Percentiles rank a stretch among this genome's conserved stretches.
Evolutionary conservation across 345 rosid genomes (phyloP).

Genomic region (Geranium brycei): DNA sequence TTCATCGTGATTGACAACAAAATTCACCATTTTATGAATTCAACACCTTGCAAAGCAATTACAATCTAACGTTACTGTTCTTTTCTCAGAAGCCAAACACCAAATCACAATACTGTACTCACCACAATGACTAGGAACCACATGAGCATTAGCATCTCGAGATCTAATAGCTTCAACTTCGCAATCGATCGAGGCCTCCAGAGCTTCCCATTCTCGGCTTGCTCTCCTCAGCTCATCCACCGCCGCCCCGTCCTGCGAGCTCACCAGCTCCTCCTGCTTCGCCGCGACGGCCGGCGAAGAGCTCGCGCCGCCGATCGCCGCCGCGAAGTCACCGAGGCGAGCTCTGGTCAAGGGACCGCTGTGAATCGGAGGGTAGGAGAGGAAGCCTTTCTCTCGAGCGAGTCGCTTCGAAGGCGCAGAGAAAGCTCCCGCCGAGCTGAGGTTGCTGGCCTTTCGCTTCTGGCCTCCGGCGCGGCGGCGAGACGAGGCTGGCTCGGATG

Average conservation of each 20-base stretch:
- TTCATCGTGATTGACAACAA: too few species aligned
- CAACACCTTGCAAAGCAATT: neutral
- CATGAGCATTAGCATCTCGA: conserved; percentile 58
- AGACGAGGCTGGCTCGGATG: conserved; percentile 42
- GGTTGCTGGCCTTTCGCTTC: conserved; percentile 61
- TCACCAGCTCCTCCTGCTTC: conserved; percentile 19
- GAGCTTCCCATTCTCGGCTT: conserved; percentile 57
- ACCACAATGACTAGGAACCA: conserved; percentile 92
- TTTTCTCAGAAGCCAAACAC: too few species aligned
- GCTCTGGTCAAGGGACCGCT: conserved; percentile 92
- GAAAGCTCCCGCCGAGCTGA: conserved; percentile 29
- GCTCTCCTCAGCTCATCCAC: conserved; percentile 24
- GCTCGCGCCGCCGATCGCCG: conserved; percentile 2
- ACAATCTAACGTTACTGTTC: too few species aligned
- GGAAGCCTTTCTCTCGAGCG: conserved; percentile 64
- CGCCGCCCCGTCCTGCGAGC: neutral
- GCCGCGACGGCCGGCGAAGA: conserved; percentile 9
- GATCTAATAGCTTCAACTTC: conserved; percentile 76
- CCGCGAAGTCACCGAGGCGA: conserved; percentile 38
- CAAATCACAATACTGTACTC: conserved; percentile 11
- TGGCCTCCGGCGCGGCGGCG: conserved; percentile 63
- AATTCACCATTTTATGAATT: neutral
- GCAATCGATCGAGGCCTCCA: conserved; percentile 65
- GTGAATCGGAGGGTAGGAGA: conserved; percentile 49
- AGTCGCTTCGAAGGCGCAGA: conserved; percentile 54